Base-by-base conservation (phyloP, 805 yeast genomes). In the Yarrowia sp. region DNA sequence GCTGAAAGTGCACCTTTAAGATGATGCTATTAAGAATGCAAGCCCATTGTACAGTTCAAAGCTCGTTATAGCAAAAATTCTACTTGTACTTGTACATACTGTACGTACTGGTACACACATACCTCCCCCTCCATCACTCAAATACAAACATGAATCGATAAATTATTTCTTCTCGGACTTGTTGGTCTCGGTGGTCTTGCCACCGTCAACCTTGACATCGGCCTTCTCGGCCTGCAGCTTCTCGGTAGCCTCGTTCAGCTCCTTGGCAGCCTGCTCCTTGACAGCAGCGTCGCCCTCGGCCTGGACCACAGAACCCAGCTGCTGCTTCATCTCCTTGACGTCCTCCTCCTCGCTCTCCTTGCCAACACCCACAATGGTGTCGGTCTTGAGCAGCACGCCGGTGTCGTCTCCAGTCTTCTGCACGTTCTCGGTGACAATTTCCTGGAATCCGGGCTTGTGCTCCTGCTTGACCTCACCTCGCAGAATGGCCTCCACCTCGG, bases 401-500 rank as follows among this genome's bases (percentile, higher is more conserved):
- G 14, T 17, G 20, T 55, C 61, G 9, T 55, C 46, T 3, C 61
- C 61, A 24, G 36, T 24, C 46, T 55, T 55, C 13, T 55, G 20
- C 8, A 55, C 61, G 24, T 55, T 55, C 61, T 55, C 61, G 12
- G 46, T 40, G 17, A 55, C 61, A 55, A 55, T 40, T 24, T 55
- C 61, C 61, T 55, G 61, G 46, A 55, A 55, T 1, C 61, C 61
- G 13, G 64, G 64, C 40, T 58, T 58, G 19, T 58, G 64, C 20
- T 58, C 33, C 30, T 58, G 64, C 50, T 50, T 61, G 33, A 61
- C 53, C 58, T 58, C 64, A 17, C 64, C 64, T 9, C 64, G 64
- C 36, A 72, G 69, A 68, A 85, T 79, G 66, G 73, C 73, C 68
- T 84, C 87, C 63, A 92, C 82, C 70, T 87, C 87, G 1, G 76